Conservation (phyloP, 202 grass and related monocot species). For the Carex sylvatica region DNA sequence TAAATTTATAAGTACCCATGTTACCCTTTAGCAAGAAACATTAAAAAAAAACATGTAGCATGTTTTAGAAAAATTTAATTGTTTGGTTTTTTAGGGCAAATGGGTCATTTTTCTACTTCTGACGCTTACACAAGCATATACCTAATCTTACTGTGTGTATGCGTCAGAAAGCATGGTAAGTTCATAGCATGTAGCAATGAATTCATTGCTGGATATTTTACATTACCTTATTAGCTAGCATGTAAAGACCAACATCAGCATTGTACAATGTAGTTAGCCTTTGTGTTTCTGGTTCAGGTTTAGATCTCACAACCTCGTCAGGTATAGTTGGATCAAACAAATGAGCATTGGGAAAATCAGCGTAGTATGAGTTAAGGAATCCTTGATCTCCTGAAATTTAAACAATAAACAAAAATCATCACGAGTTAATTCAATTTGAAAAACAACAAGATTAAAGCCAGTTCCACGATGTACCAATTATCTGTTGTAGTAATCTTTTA, state of each 20-base stretch:
- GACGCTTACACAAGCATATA: no score
- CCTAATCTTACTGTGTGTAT: no score
- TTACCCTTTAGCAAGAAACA: no score
- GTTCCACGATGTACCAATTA: not conserved
- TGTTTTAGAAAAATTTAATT: no score
- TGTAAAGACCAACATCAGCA: slow-evolving; percentile 97
- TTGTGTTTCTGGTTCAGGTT: slow-evolving; percentile 72
- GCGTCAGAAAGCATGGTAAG: not conserved
- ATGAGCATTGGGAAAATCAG: slow-evolving; percentile 85
- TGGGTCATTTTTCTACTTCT: no score
- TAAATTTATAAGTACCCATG: no score
- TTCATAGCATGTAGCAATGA: not conserved
- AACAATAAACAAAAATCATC: slow-evolving; percentile 29
- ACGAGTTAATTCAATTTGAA: not conserved
- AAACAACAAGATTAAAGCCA: slow-evolving; percentile 17
- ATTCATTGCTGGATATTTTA: slow-evolving; percentile 3
- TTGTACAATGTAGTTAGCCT: slow-evolving; percentile 93
- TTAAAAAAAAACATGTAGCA: no score
- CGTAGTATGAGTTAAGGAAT: slow-evolving; percentile 95
- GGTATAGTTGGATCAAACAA: slow-evolving; percentile 69
- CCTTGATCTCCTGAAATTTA: slow-evolving; percentile 86
- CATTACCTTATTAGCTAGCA: slow-evolving; percentile 95
- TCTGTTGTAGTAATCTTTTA: not conserved
- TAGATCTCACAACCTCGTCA: slow-evolving; percentile 34
- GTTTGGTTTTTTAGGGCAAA: no score